Evolutionary conservation across 2,329 filamentous ascomycete genomes (phyloP).

Genomic region (Cladosporium austrohemisphaericum): DNA sequence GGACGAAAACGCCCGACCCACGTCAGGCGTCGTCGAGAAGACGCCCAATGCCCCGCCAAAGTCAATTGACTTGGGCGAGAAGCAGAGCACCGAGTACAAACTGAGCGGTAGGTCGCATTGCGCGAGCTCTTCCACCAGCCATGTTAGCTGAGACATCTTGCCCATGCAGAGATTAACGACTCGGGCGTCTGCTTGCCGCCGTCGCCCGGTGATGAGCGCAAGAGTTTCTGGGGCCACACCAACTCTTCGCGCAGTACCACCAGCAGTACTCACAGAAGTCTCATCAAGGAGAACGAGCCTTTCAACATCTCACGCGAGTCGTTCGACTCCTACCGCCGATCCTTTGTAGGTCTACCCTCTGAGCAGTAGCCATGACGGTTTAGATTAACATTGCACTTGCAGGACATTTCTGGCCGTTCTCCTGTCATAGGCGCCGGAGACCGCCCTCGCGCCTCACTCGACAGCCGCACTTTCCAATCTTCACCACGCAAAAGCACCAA

Average conservation of each 20-base stretch:
- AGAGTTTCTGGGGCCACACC: constrained; percentile 66
- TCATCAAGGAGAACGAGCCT: constrained; percentile 78
- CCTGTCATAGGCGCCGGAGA: constrained; percentile 59
- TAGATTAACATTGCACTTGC: constrained; percentile 17
- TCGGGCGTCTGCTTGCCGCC: constrained; percentile 94
- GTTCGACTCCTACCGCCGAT: constrained; percentile 92
- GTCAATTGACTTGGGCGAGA: constrained; percentile 34
- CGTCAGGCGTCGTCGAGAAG: constrained; percentile 6
- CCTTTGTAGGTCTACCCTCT: constrained; percentile 68
- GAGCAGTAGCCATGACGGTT: background rate
- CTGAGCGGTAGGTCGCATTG: constrained; percentile 44
- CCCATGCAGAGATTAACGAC: constrained; percentile 77
- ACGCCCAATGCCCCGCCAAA: constrained; percentile 33
- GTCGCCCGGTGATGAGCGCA: constrained; percentile 86
- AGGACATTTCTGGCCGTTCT: constrained; percentile 89
- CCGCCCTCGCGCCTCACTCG: constrained; percentile 71
- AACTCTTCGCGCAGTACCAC: constrained; percentile 50
- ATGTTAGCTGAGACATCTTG: constrained; percentile 1
- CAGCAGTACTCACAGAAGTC: constrained; percentile 57
- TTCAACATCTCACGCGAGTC: constrained; percentile 96
- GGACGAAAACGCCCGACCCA: constrained; percentile 34
- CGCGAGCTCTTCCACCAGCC: constrained; percentile 28
- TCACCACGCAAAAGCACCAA: constrained; percentile 37
- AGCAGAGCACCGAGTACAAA: constrained; percentile 49
- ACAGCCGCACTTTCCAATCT: constrained; percentile 56